Evolutionary conservation across 2,329 filamentous ascomycete species (phyloP).

Genomic region (Scopulariopsis brevicaulis): DNA sequence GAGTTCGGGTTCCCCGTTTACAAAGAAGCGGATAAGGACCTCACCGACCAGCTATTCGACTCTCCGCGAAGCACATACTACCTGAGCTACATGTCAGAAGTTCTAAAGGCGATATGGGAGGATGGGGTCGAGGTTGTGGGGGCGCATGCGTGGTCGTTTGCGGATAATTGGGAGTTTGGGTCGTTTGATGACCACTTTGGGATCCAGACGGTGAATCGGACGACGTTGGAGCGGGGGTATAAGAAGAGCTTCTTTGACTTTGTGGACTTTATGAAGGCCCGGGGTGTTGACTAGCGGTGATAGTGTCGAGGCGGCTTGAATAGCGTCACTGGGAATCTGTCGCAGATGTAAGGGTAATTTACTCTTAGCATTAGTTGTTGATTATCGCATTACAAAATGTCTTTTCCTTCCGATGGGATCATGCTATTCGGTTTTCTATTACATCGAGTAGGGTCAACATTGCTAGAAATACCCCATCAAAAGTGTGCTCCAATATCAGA

Average conservation of each 20-base stretch:
- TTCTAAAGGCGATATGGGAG: constrained; percentile 41
- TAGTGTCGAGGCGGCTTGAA: too few relatives aligned
- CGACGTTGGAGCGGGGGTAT: constrained; percentile 34
- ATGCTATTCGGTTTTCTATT: too few relatives aligned
- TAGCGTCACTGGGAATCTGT: too few relatives aligned
- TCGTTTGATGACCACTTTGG: constrained; percentile 32
- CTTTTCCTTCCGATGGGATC: too few relatives aligned
- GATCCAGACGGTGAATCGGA: constrained; percentile 42
- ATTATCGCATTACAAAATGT: too few relatives aligned
- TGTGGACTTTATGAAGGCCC: constrained; percentile 29
- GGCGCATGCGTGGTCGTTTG: constrained; percentile 38
- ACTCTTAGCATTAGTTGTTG: too few relatives aligned
- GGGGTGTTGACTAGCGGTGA: neutral
- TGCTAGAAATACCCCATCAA: too few relatives aligned
- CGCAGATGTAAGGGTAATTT: too few relatives aligned
- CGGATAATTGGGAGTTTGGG: constrained; percentile 45
- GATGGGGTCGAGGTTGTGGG: constrained; percentile 43
- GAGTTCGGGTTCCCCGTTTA: constrained; percentile 49
- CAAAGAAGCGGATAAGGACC: constrained; percentile 26
- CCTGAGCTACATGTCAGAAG: constrained; percentile 38
- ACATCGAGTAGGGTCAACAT: too few relatives aligned
- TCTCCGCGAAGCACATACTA: constrained; percentile 42
- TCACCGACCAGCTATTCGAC: constrained; percentile 41
- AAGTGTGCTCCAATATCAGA: too few relatives aligned
- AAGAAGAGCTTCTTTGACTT: constrained; percentile 49